A percentile compares a stretch with the other conserved stretches of the same genome.
phyloP scores from a whole-genome alignment of 2,329 filamentous ascomycete species.

The Aspergillus pseudonomiae region DNA sequence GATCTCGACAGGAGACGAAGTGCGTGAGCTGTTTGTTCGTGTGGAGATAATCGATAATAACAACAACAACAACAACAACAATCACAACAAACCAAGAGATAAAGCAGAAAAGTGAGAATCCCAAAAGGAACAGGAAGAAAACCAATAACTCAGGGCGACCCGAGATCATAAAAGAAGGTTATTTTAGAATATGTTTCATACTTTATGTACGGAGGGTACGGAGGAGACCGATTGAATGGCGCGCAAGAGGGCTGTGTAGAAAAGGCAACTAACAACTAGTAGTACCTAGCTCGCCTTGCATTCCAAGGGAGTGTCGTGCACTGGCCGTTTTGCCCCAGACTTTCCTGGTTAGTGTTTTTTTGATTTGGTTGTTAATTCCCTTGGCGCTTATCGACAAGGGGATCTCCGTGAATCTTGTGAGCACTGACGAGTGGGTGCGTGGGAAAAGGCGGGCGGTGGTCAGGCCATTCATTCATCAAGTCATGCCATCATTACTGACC shows the following conservation, averaged over 20 bases:
- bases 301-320: background rate
- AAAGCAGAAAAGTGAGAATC: background rate
- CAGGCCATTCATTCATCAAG: background rate
- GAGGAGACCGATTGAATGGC: too few species aligned
- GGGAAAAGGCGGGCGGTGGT: background rate
- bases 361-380: background rate
- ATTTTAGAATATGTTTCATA: background rate
- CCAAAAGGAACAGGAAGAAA: background rate
- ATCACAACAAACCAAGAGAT: background rate
- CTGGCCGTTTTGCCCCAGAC: background rate
- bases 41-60: background rate
- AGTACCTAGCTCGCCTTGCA: background rate
- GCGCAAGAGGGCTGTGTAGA: background rate
- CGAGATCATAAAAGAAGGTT: background rate
- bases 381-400: background rate
- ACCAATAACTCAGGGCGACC: background rate
- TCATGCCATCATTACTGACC: background rate
- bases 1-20: background rate
- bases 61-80: background rate
- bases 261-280: background rate
- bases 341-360: background rate
- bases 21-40: background rate
- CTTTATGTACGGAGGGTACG: too few species aligned
- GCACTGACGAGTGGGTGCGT: background rate
- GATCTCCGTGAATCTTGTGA: background rate